Evolutionary conservation across 768 basidiomycete species (phyloP), one percentile per base, ranked within the genome.

Genomic region (Pleurotus platypus): DNA sequence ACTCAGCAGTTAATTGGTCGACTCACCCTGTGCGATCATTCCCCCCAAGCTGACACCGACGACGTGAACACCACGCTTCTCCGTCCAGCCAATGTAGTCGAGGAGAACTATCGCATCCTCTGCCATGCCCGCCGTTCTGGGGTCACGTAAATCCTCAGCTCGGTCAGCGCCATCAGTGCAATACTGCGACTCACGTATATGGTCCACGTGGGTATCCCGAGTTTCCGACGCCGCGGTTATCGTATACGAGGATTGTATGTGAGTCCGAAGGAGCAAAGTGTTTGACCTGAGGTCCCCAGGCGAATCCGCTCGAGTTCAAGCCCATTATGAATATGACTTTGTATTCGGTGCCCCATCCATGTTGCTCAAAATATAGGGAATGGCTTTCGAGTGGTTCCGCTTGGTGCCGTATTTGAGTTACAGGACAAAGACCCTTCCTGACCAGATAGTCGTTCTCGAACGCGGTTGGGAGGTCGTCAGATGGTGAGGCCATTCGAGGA

Each of bases 291-390:
- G 72, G 64, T 0, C 67, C 64, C 90, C 88, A 91, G 1, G 77
- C 76, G 63, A 85, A 89, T 4, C 78, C 82, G 60, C 73, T 83
- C 55, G 78, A 75, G 66, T 87, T 89, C 59, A 92, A 75, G 81
- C 92, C 91, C 89, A 90, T 91, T 62, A 94, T 84, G 61, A 91
- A 82, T 1, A 92, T 64, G 15, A 92, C 67, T 64, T 89, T 90
- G 24, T 46, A 46, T 24, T 53, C 18, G 8, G 78, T 77, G 0
- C 86, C 86, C 3, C 61, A 70, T 2, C 90, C 92, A 67, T 94
- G 92, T 40, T 85, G 79, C 67, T 92, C 89, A 60, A 79, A 92
- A 69, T 92, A 94, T 2, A 92, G 73, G 0, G 87, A 89, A 64
- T 90, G 89, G 49, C 81, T 85, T 64, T 88, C 81, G 2, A 85